Evolutionary conservation across 257 asterid genomes (phyloP), one percentile per base, ranked within the genome.

Genomic region (Eucommia ulmoides): DNA sequence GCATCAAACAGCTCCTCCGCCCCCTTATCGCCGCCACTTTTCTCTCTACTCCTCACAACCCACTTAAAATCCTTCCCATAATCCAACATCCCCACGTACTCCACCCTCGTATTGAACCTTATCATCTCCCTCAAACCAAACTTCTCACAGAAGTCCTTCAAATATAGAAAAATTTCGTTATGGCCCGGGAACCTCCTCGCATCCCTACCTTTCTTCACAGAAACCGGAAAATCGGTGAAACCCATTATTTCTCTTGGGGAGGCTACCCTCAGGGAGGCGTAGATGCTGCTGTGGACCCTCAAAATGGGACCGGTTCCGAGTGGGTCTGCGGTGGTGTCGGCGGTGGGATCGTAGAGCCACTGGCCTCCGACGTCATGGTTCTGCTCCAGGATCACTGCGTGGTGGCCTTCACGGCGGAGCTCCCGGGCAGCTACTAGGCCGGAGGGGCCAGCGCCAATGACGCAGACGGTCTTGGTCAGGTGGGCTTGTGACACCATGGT

Each of bases 361-460:
- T 84, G 95, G 23, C 97, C 95, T 74, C 97, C 97, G 24, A 88
- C 64, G 0, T 84, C 95, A 25, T 79, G 74, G 63, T 67, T 79
- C 63, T 88, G 88, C 50, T 88, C 95, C 21, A 84, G 63, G n/a
- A 88, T 89, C 52, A 79, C 82, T 64, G 77, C 94, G 7, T 49
- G 49, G 65, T 84, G 95, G 29, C 87, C 88, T 72, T 81, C 95
- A 19, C 69, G 81, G 46, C 74, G 60, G 26, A 88, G 82, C 79
- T 84, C 97, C 41, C 97, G 78, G 12, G 93, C 87, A 0, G 97
- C 84, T 9, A 79, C 95, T 3, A 88, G 74, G 10, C 97, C 97
- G 0, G 88, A 70, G 0, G 95, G 84, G 1, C 97, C 97, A 0
- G 87, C 94, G 0, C 97, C 95, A 0, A 88, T 73, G 33, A 88